Evolutionary conservation across 164 flowering plant genomes (phyloP).

Genomic region (Dillenia turbinata): DNA sequence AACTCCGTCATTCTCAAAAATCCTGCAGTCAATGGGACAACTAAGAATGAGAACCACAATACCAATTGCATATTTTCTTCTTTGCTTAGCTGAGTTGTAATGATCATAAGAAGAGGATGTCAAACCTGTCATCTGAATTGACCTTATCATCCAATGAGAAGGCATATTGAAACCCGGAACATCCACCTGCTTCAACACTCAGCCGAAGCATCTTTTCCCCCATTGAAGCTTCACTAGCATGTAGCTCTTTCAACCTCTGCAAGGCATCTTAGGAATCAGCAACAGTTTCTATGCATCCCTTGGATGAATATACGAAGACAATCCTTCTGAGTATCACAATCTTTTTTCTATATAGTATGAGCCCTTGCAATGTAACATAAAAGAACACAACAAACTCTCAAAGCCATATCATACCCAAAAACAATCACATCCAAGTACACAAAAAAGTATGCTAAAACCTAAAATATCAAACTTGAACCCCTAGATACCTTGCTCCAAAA

Average conservation of each 20-base stretch:
- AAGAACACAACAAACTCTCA: no score
- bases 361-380: no score
- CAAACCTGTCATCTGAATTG: conserved; percentile 77
- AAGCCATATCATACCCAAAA: no score
- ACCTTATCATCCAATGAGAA: conserved; percentile 66
- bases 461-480: no score
- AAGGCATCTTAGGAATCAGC: neutral
- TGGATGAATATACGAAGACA: no score
- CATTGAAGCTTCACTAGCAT: conserved; percentile 42
- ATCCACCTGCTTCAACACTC: conserved; percentile 94
- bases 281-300: no score
- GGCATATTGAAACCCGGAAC: conserved; percentile 94
- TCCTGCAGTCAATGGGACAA: conserved; percentile 30
- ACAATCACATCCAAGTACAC: no score
- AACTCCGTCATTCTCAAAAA: conserved; percentile 86
- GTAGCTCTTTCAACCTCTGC: conserved; percentile 91
- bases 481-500: no score
- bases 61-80: neutral
- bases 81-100: neutral
- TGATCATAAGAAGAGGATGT: neutral
- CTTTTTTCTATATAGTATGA: no score
- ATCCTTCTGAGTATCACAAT: no score
- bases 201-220: conserved; percentile 71
- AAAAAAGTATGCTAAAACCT: no score
- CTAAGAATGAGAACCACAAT: neutral